phyloP scores from a whole-genome alignment of 805 yeast species.

The Dipodascus geniculatus region DNA sequence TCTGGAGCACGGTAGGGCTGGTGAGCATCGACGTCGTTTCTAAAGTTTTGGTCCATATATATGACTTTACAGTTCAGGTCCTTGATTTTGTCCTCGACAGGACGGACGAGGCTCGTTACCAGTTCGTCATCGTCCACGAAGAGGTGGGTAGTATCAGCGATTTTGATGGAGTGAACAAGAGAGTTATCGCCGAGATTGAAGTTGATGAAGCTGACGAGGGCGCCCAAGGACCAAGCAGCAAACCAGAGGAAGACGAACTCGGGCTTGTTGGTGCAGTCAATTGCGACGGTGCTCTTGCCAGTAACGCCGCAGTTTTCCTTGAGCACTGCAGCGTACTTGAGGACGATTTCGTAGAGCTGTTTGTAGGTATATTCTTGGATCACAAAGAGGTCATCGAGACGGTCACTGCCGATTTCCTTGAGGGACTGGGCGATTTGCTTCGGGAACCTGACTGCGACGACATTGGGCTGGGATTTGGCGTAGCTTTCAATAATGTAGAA shows the following conservation, averaged over 20 bases:
- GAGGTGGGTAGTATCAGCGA: slow-evolving; percentile 51
- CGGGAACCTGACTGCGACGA: slow-evolving; percentile 53
- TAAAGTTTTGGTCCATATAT: slow-evolving; percentile 34
- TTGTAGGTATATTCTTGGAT: slow-evolving; percentile 56
- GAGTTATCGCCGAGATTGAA: slow-evolving; percentile 66
- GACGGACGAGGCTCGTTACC: slow-evolving; percentile 40
- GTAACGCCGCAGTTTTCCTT: slow-evolving; percentile 51
- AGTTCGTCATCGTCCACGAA: slow-evolving; percentile 54
- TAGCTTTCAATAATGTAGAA: slow-evolving; percentile 60
- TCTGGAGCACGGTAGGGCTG: slow-evolving; percentile 38
- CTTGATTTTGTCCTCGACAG: slow-evolving; percentile 35
- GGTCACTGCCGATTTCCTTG: slow-evolving; percentile 25
- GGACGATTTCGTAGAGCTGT: slow-evolving; percentile 54
- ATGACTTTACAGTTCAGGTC: slow-evolving; percentile 12
- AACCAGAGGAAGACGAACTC: slow-evolving; percentile 70
- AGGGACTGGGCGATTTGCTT: slow-evolving; percentile 27
- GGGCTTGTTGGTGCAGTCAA: slow-evolving; percentile 76
- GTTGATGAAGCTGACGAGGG: slow-evolving; percentile 76
- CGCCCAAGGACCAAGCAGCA: slow-evolving; percentile 86
- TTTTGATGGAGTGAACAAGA: slow-evolving; percentile 65
- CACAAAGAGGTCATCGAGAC: slow-evolving; percentile 41
- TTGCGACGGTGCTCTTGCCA: slow-evolving; percentile 56
- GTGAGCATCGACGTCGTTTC: slow-evolving; percentile 26
- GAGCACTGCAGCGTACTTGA: slow-evolving; percentile 55
- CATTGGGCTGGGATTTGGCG: slow-evolving; percentile 38